Base-by-base conservation (phyloP, 192 early-diverging fungal genomes). In the Rhizoclosmatium globosum region DNA sequence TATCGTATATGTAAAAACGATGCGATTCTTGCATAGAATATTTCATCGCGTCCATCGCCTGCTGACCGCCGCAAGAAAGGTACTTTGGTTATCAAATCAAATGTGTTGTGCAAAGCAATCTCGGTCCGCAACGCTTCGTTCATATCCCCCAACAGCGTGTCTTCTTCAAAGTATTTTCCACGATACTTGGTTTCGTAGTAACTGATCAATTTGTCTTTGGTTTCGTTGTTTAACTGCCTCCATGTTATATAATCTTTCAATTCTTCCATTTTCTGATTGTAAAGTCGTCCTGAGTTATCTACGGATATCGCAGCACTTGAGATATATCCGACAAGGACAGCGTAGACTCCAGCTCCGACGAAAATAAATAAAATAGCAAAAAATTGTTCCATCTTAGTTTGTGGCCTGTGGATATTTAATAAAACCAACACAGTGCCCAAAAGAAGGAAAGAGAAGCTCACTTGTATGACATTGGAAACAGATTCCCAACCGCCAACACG, bases 261-360 rank as follows among this genome's bases (percentile, higher is more conserved):
- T 79, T 89, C 85, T 31, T 87, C 87, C 13, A 89, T 80, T 58
- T 84, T 85, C 47, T 87, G 74, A 4, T 48, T 71, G 38, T 71
- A 71, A 2, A 57, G 1, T 21, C 70, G 46, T 15, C 70, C 70
- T 11, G 56, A 48, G 2, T 17, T 21, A 39, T 71, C 43, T 1
- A 71, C 41, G 6, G 70, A 71, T 48, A 71, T 71, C 15, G 70
- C 43, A 19, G 70, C 70, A 11, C 47, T 56, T 23, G 70, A 71
- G 2, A 71, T 71, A 15, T 21, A 23, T 56, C 70, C 70, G 15
- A 71, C 66, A 39, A 46, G 38, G 7, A 68, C 65, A 44, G 46
- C 66, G 15, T 62, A 74, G 58, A 71, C 50, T 31, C 21, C 53
- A 2, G 70, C 70, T 6, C 48, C 70, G 9, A 31, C 48, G 41